Conservation (phyloP, 768 basidiomycete genomes). For the Lactarius evosmus region DNA sequence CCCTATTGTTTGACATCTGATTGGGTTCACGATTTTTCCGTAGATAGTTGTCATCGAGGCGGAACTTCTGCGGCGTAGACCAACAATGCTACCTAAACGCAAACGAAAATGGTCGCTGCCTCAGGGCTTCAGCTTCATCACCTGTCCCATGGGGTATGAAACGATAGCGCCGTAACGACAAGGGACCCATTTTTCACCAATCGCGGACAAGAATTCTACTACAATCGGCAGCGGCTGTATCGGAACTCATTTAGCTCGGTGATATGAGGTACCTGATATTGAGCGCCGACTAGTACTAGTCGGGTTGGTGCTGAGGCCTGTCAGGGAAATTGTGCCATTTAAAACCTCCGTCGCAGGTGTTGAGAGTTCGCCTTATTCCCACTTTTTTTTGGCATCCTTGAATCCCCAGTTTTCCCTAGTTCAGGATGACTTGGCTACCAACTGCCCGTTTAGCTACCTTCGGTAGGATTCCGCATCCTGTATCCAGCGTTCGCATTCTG, state of each 20-base stretch:
- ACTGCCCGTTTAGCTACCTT: constrained; percentile 2
- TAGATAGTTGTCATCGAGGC: background rate
- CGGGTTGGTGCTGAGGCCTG: background rate
- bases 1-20: background rate
- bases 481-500: background rate
- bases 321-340: background rate
- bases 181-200: background rate
- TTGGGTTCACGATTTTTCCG: background rate
- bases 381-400: background rate
- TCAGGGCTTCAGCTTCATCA: background rate
- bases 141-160: background rate
- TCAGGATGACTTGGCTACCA: constrained; percentile 3
- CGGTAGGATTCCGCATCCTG: background rate
- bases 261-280: constrained; percentile 1
- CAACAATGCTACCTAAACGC: background rate
- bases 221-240: background rate
- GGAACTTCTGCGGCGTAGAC: background rate
- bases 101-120: background rate
- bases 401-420: background rate
- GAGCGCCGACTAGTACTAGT: background rate
- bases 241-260: background rate
- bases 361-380: background rate
- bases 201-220: background rate
- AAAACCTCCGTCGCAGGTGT: too few relatives aligned
- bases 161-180: background rate